A percentile compares a stretch with the other conserved stretches of the same genome.
Evolutionary conservation across 129 eudicot species (phyloP).

Genomic region (Cynara cardunculus): DNA sequence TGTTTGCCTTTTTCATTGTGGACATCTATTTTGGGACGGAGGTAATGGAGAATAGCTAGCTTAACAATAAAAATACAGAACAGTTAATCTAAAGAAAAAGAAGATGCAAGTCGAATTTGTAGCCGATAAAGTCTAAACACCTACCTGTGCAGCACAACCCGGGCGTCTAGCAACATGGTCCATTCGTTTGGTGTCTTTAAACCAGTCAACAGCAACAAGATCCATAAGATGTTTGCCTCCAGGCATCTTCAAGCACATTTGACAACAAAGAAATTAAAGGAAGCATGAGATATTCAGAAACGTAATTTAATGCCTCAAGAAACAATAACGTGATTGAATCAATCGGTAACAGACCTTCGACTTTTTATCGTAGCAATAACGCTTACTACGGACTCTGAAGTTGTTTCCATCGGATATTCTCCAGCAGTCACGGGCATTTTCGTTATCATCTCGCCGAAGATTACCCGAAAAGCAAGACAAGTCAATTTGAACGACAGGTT

Average conservation of each 20-base stretch:
- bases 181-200: constrained; percentile 90
- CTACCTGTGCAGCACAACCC: constrained; percentile 96
- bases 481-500: constrained; percentile 68
- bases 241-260: constrained; percentile 48
- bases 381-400: constrained; percentile 90
- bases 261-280: constrained; percentile 20
- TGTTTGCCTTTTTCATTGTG: neutral
- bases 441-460: constrained; percentile 73
- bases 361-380: constrained; percentile 80
- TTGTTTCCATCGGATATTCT: constrained; percentile 83
- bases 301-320: neutral
- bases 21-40: neutral
- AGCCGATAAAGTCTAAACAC: constrained; percentile 35
- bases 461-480: constrained; percentile 82
- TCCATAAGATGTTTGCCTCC: constrained; percentile 97
- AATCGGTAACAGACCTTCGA: constrained; percentile 55
- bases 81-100: neutral
- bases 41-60: neutral
- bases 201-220: constrained; percentile 99
- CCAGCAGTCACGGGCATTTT: constrained; percentile 90
- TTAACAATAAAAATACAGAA: neutral
- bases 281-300: constrained; percentile 5
- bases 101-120: neutral
- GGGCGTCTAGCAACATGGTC: constrained; percentile 96
- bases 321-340: constrained; percentile 3